phyloP scores from a whole-genome alignment of 352 stramenopile genomes.

The Halophytophthora batemanensis region DNA sequence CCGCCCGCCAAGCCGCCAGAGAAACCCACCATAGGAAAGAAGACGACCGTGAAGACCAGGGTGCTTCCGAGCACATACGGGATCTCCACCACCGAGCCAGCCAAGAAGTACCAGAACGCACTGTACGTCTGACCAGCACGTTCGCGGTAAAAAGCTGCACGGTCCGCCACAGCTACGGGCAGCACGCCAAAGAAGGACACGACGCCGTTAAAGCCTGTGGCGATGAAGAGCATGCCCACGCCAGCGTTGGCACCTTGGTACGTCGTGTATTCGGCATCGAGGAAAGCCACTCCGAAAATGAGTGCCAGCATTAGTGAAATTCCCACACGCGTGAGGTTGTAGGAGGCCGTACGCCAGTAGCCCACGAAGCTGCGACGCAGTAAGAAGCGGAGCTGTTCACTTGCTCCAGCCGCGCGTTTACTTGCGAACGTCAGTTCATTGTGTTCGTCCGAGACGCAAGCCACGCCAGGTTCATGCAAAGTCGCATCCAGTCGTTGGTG shows the following conservation, averaged over 20 bases:
- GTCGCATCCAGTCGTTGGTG: constrained; percentile 16
- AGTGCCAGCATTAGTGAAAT: constrained; percentile 68
- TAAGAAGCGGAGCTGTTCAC: constrained; percentile 34
- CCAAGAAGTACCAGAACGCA: constrained; percentile 58
- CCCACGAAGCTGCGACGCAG: constrained; percentile 30
- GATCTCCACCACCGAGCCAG: constrained; percentile 76
- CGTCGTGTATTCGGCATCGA: constrained; percentile 41
- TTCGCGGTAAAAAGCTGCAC: constrained; percentile 73
- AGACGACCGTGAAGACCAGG: constrained; percentile 45
- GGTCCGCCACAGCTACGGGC: constrained; percentile 73
- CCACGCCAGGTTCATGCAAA: constrained; percentile 30
- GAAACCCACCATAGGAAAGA: constrained; percentile 57
- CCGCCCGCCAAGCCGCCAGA: constrained; percentile 25
- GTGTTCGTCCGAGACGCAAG: constrained; percentile 19
- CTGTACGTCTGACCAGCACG: constrained; percentile 81
- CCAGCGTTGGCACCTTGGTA: constrained; percentile 46
- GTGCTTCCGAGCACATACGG: constrained; percentile 44
- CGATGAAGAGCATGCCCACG: constrained; percentile 83
- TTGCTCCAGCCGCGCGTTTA: constrained; percentile 26
- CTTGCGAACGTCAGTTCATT: constrained; percentile 25
- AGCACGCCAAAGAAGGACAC: constrained; percentile 83
- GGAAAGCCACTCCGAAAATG: constrained; percentile 79
- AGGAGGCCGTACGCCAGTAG: constrained; percentile 62
- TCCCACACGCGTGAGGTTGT: constrained; percentile 72
- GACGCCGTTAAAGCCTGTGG: constrained; percentile 80